phyloP scores from a whole-genome alignment of 2,329 filamentous ascomycete genomes.

The Albifimbria verrucaria region DNA sequence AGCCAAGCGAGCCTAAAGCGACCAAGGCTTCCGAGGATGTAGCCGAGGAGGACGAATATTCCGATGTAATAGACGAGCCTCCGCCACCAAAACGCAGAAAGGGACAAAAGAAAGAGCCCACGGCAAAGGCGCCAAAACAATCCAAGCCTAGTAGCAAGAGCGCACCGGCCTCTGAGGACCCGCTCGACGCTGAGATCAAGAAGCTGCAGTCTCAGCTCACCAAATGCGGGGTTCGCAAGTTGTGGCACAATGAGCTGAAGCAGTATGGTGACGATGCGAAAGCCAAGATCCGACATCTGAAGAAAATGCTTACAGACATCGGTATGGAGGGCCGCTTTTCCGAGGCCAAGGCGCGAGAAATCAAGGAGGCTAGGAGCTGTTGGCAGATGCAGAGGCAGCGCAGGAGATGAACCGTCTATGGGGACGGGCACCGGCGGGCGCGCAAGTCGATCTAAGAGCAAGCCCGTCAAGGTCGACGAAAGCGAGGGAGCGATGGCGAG shows the following conservation, averaged over 20 bases:
- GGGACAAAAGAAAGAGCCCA: slow-evolving; percentile 30
- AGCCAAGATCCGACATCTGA: slow-evolving; percentile 81
- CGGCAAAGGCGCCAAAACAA: slow-evolving; percentile 21
- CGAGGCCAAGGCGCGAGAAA: slow-evolving; percentile 76
- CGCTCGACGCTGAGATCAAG: slow-evolving; percentile 79
- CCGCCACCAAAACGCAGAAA: slow-evolving; percentile 58
- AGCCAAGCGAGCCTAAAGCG: slow-evolving; percentile 1
- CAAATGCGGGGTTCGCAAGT: slow-evolving; percentile 89
- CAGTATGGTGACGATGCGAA: slow-evolving; percentile 66
- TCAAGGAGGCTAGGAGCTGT: slow-evolving; percentile 85
- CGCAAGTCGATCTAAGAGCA: slow-evolving; percentile 36
- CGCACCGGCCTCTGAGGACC: slow-evolving; percentile 39
- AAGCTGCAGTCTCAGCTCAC: slow-evolving; percentile 79
- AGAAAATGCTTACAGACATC: slow-evolving; percentile 70
- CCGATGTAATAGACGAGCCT: slow-evolving; percentile 68
- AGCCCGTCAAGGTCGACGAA: slow-evolving; percentile 26
- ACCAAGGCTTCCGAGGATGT: slow-evolving; percentile 10
- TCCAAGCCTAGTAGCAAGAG: slow-evolving; percentile 25
- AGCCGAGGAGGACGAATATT: slow-evolving; percentile 36
- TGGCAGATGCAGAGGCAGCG: slow-evolving; percentile 79
- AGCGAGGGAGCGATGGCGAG: slow-evolving; percentile 23
- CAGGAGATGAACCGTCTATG: slow-evolving; percentile 77
- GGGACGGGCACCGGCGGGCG: slow-evolving; percentile 53
- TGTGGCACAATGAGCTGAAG: slow-evolving; percentile 85
- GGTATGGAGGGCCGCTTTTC: slow-evolving; percentile 92